These are phyloP conservation scores for Collybia sp. DNA, from an alignment of 768 basidiomycete species.

Conservation along the genomic window DNA sequence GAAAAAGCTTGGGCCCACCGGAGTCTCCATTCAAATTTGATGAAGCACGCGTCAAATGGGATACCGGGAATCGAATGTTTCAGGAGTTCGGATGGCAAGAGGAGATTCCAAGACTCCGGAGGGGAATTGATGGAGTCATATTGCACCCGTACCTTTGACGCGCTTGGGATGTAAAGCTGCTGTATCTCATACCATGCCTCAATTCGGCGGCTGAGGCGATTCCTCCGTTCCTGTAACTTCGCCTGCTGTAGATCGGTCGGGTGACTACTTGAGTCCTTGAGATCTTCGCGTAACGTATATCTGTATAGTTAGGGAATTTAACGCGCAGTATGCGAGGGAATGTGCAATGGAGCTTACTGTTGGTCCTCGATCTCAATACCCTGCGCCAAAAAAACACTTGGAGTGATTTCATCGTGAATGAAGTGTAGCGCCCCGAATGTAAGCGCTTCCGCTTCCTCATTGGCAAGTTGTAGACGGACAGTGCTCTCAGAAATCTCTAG, in stretches of 20 bases:
- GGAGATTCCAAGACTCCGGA: not conserved
- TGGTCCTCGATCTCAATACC: not conserved
- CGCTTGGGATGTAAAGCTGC: not conserved
- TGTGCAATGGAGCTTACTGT: not conserved
- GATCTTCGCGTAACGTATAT: too few relatives aligned
- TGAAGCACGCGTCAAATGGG: not conserved
- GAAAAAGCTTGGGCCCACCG: not conserved
- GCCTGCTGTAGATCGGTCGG: not conserved
- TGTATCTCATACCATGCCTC: not conserved
- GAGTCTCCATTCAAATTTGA: not conserved
- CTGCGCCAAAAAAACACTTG: not conserved
- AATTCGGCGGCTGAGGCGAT: not conserved
- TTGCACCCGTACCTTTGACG: not conserved
- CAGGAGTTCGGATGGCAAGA: not conserved
- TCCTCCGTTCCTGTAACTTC: not conserved
- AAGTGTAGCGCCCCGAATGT: not conserved
- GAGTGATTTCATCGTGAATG: not conserved
- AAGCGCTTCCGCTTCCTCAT: not conserved
- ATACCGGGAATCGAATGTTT: not conserved
- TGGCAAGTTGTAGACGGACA: not conserved
- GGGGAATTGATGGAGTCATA: not conserved
- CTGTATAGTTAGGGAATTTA: too few relatives aligned
- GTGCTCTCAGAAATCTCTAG: not conserved
- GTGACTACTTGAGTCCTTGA: not conserved
- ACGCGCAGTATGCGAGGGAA: not conserved